Percentiles rank a stretch among this genome's conserved stretches.
phyloP scores from a whole-genome alignment of 495 filamentous ascomycete genomes.

The Cenococcum geophilum region DNA sequence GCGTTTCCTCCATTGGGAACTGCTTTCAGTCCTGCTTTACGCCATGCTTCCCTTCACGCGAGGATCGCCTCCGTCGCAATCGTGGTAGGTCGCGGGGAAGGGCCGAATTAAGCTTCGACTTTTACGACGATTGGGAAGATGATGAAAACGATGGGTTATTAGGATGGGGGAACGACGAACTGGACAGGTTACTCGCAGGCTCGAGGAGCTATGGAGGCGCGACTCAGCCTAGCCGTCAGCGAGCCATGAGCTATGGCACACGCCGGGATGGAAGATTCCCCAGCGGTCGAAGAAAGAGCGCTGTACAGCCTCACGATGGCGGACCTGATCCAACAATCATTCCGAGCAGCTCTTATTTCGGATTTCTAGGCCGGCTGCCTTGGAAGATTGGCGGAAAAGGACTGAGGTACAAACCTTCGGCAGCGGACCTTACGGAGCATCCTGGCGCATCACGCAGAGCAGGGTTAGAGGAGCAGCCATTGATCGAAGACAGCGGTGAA shows the following conservation, averaged over 20 bases:
- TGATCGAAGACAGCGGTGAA: constrained; percentile 60
- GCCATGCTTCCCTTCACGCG: constrained; percentile 65
- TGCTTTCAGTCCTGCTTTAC: constrained; percentile 64
- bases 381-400: constrained; percentile 77
- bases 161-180: constrained; percentile 69
- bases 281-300: constrained; percentile 54
- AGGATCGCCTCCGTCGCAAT: constrained; percentile 65
- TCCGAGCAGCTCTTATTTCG: constrained; percentile 75
- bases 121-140: constrained; percentile 98
- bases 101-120: constrained; percentile 84
- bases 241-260: constrained; percentile 86
- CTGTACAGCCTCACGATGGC: constrained; percentile 52
- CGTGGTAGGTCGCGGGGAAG: constrained; percentile 52
- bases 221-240: constrained; percentile 64
- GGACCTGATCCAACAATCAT: constrained; percentile 81
- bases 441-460: constrained; percentile 52
- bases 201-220: constrained; percentile 46
- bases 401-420: constrained; percentile 81
- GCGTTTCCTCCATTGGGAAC: constrained; percentile 58
- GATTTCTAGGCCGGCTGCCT: constrained; percentile 76
- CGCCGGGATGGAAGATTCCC: constrained; percentile 35
- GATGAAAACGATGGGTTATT: constrained; percentile 60
- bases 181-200: constrained; percentile 80
- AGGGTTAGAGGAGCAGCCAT: constrained; percentile 58
- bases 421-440: constrained; percentile 85